Conservation (phyloP, 2,329 filamentous ascomycete genomes). For the Colletotrichum ledebouriae region DNA sequence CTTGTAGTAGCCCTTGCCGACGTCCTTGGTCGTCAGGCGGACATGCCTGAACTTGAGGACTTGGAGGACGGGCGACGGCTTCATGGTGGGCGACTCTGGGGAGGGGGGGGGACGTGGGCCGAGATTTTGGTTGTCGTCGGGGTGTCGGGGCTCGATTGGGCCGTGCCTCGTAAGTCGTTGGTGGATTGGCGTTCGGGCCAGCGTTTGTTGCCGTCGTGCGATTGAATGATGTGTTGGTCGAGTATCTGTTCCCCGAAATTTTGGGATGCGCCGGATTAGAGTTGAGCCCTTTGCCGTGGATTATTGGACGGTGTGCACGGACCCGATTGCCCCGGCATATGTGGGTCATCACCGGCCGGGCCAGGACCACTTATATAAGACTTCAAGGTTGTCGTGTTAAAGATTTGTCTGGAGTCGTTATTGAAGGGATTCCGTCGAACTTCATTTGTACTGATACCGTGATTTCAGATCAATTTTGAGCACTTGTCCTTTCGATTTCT, state of each 20-base stretch:
- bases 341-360: background rate
- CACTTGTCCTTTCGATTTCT: too few species aligned
- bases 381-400: too few species aligned
- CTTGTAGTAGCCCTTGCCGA: slow-evolving; percentile 97
- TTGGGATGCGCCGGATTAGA: slow-evolving; percentile 41
- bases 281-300: slow-evolving; percentile 27
- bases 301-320: background rate
- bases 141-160: background rate
- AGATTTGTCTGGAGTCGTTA: too few species aligned
- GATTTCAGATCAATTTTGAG: too few species aligned
- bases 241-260: slow-evolving; percentile 33
- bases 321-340: background rate
- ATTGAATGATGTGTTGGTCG: background rate
- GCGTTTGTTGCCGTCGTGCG: background rate
- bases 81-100: slow-evolving; percentile 63
- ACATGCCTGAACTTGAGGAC: slow-evolving; percentile 79
- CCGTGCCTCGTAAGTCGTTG: slow-evolving; percentile 5
- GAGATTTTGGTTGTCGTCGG: background rate
- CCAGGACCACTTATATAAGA: too few species aligned
- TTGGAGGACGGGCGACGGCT: slow-evolving; percentile 76
- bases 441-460: too few species aligned
- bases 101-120: background rate
- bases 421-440: too few species aligned
- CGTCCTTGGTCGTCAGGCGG: slow-evolving; percentile 90
- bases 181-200: background rate